A percentile compares a stretch with the other conserved stretches of the same genome.
Conservation (phyloP, 2,329 filamentous ascomycete species). For the Metarhizium humberi region DNA sequence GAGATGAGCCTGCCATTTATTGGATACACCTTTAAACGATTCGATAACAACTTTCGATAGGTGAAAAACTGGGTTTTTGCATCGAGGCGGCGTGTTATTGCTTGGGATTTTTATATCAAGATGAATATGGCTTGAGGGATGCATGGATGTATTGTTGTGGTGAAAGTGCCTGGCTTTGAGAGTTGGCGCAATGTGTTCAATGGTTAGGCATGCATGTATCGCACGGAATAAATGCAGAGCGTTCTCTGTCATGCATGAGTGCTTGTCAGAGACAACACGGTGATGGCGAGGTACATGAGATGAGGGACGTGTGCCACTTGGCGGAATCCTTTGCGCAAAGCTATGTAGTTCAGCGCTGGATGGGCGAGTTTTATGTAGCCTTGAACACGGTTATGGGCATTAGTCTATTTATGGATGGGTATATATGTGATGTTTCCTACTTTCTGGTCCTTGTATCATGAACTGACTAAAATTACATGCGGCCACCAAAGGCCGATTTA, state of each 20-base stretch:
- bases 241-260: not conserved
- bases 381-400: not conserved
- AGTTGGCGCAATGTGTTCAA: not conserved
- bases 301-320: not conserved
- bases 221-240: not conserved
- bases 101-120: not conserved
- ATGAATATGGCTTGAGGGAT: not conserved
- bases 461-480: not conserved
- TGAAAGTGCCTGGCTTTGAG: not conserved
- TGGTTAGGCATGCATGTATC: not conserved
- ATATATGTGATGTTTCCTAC: not conserved
- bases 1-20: constrained; percentile 85
- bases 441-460: not conserved
- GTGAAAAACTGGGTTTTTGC: not conserved
- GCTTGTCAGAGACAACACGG: not conserved
- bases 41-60: constrained; percentile 62
- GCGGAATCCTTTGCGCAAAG: not conserved
- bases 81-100: not conserved
- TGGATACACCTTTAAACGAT: constrained; percentile 77
- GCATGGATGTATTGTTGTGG: not conserved
- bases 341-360: not conserved
- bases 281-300: not conserved
- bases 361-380: not conserved
- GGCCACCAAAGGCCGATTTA: not conserved
- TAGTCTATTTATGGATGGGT: not conserved